Evolutionary conservation across 345 rosid species (phyloP).

Genomic region (Hevea brasiliensis): DNA sequence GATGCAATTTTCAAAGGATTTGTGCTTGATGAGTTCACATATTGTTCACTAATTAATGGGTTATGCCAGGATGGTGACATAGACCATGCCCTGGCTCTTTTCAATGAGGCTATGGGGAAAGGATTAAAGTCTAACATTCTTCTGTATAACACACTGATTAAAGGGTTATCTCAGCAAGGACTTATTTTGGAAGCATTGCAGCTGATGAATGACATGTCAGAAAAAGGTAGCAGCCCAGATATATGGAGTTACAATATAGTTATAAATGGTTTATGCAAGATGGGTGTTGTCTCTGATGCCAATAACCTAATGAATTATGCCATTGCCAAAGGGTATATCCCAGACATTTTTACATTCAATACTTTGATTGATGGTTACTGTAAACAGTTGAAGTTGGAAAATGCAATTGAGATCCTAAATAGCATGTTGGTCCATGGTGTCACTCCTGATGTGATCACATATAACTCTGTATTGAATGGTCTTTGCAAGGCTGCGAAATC

Average conservation of each 20-base stretch:
- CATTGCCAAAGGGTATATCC: constrained; percentile 65
- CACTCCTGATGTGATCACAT: constrained; percentile 79
- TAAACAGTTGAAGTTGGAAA: constrained; percentile 68
- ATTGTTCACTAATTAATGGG: constrained; percentile 69
- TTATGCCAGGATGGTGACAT: constrained; percentile 15
- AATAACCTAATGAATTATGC: constrained; percentile 56
- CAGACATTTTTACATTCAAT: constrained; percentile 83
- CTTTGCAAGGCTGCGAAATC: constrained; percentile 78
- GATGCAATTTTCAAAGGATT: constrained; percentile 76
- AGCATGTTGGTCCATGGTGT: constrained; percentile 67
- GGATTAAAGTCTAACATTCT: constrained; percentile 59
- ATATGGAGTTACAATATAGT: constrained; percentile 75
- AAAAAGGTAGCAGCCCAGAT: constrained; percentile 58
- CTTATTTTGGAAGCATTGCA: too few species aligned
- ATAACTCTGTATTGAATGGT: constrained; percentile 84
- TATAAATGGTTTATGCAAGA: constrained; percentile 81
- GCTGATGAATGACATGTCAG: constrained; percentile 60
- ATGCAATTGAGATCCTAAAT: constrained; percentile 60
- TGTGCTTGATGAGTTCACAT: constrained; percentile 76
- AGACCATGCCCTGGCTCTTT: constrained; percentile 66
- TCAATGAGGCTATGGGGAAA: constrained; percentile 55
- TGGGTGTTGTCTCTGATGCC: constrained; percentile 87
- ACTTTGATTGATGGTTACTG: constrained; percentile 84
- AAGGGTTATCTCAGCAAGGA: constrained; percentile 76
- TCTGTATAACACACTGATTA: constrained; percentile 69